phyloP scores from a whole-genome alignment of 371 early-diverging fungal genomes.

The Capillidium rhysosporum region DNA sequence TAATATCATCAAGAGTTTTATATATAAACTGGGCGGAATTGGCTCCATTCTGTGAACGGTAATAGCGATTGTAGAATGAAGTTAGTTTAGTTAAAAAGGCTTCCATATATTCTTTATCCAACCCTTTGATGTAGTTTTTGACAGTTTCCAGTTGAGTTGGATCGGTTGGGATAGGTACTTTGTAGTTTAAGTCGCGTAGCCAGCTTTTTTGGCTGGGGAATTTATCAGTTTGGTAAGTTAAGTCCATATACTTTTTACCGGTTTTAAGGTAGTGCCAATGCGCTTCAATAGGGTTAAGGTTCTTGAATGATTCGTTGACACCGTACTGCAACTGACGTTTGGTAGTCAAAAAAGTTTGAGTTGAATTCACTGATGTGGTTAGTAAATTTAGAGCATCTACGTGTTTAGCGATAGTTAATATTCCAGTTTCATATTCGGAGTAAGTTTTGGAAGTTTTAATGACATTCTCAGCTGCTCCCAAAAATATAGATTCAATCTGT shows the following conservation, averaged over 20 bases:
- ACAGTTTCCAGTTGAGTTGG: neutral
- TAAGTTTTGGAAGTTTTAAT: too few relatives aligned
- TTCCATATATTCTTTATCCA: conserved; percentile 20
- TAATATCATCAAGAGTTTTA: conserved; percentile 26
- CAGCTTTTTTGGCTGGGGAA: neutral
- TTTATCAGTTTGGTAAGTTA: neutral
- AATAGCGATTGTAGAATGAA: conserved; percentile 74
- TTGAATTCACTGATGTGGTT: neutral
- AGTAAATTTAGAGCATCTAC: too few relatives aligned
- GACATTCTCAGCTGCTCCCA: too few relatives aligned
- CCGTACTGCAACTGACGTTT: neutral
- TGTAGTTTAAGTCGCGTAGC: neutral
- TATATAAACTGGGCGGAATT: conserved; percentile 59
- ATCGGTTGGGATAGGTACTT: neutral
- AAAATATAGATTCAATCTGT: too few relatives aligned
- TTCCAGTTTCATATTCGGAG: too few relatives aligned
- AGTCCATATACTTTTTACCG: neutral
- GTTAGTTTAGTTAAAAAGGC: conserved; percentile 44
- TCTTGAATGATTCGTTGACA: neutral
- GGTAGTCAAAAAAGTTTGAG: neutral
- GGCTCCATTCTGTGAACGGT: conserved; percentile 48
- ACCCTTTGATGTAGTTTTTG: neutral
- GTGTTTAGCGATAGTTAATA: too few relatives aligned
- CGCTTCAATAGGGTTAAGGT: neutral
- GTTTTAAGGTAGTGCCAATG: neutral